These are phyloP conservation scores for Saccharomyces pastorianus DNA, from an alignment of 1,139 yeast species.

Conservation along the genomic window DNA sequence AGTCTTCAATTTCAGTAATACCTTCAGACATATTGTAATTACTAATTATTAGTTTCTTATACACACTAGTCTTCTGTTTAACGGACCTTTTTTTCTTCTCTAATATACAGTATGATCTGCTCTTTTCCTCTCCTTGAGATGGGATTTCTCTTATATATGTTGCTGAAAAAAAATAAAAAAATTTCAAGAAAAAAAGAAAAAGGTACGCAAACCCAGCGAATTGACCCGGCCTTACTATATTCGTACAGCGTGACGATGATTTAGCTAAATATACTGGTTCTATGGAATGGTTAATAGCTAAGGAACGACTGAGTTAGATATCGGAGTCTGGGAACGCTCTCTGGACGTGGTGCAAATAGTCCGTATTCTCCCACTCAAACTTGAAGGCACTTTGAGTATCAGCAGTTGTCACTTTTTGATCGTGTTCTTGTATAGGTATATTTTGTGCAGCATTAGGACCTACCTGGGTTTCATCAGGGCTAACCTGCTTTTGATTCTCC, in stretches of 20 bases:
- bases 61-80: slow-evolving; percentile 19
- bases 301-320: background rate
- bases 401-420: background rate
- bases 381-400: slow-evolving; percentile 1
- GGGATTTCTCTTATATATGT: background rate
- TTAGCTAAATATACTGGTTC: background rate
- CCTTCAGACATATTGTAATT: slow-evolving; percentile 40
- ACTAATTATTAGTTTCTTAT: slow-evolving; percentile 4
- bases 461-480: background rate
- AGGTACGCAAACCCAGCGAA: background rate
- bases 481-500: background rate
- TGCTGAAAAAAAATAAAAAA: background rate
- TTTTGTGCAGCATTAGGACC: background rate
- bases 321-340: slow-evolving; percentile 17
- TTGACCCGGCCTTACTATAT: background rate
- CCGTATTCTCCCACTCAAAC: slow-evolving; percentile 21
- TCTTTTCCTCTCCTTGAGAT: background rate
- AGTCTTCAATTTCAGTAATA: slow-evolving; percentile 75
- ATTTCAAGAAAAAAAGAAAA: background rate
- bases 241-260: background rate
- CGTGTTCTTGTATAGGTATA: background rate
- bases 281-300: background rate
- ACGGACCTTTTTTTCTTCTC: background rate
- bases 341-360: slow-evolving; percentile 15
- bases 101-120: background rate